Conservation (phyloP, 495 filamentous ascomycete genomes). For the Aspergillus incahuasiensis region DNA sequence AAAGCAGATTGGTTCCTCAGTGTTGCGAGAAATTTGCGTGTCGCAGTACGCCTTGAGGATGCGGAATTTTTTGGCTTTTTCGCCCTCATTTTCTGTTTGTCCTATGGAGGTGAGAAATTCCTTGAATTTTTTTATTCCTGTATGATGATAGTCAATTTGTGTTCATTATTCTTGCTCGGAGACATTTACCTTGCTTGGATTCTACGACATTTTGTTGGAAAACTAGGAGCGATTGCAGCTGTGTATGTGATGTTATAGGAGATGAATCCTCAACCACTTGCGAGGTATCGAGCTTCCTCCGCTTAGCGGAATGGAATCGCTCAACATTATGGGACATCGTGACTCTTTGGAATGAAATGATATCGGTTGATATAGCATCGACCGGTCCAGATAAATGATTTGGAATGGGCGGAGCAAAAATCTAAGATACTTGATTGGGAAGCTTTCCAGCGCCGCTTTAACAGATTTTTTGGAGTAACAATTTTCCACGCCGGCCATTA, state of each 20-base stretch:
- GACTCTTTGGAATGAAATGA: not conserved
- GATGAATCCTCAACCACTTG: slow-evolving; percentile 23
- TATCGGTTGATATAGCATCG: not conserved
- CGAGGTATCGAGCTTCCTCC: slow-evolving; percentile 38
- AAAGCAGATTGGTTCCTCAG: slow-evolving; percentile 56
- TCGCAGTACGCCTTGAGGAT: slow-evolving; percentile 74
- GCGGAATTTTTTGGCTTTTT: slow-evolving; percentile 45
- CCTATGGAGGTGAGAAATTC: slow-evolving; percentile 63
- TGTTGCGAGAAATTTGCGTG: slow-evolving; percentile 55
- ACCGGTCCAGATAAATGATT: slow-evolving; percentile 1
- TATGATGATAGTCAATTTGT: not conserved
- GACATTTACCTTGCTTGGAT: slow-evolving; percentile 58
- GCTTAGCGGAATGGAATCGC: slow-evolving; percentile 30
- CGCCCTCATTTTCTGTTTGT: slow-evolving; percentile 43
- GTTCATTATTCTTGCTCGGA: not conserved
- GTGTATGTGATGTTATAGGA: slow-evolving; percentile 52
- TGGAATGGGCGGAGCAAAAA: slow-evolving; percentile 10
- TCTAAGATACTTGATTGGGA: slow-evolving; percentile 3
- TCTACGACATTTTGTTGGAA: slow-evolving; percentile 60
- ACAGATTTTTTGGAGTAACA: not conserved
- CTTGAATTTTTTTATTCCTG: slow-evolving; percentile 74
- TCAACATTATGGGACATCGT: slow-evolving; percentile 25
- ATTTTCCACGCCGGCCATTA: not conserved
- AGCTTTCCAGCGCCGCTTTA: slow-evolving; percentile 2
- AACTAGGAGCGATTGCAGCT: slow-evolving; percentile 58